Base-by-base conservation (phyloP, 1,139 yeast genomes). In the Casaregolazyma suthepensis region DNA sequence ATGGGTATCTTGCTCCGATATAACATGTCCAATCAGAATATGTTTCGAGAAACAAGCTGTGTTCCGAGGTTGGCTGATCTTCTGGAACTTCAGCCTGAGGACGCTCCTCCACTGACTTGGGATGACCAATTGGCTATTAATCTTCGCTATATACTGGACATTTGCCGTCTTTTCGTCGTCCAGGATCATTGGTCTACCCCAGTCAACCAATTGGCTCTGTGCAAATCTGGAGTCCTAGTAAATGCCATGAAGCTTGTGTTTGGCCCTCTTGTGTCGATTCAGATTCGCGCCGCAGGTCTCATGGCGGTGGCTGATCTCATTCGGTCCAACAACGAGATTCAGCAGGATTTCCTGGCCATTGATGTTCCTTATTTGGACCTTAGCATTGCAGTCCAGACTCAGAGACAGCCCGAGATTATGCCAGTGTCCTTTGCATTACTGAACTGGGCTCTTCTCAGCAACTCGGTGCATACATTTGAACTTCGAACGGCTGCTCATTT, bases 301-400 rank as follows among this genome's bases (percentile, higher is more conserved):
- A 71, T 83, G 12, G 81, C 96, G 0, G 82, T 88, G 1, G 91
- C 94, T 1, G 93, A 86, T 60, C 74, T 91, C 43, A 84, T 93
- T 3, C 73, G 82, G 56, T 78, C 82, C 43, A 84, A 88, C 66
- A 68, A 77, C 13, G 77, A 73, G 9, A 76, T 86, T 40, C 97
- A 90, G 67, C 72, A 72, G 22, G 81, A 81, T 58, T 85, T 93
- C 63, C 77, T 90, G 2, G 82, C 82, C 54, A 83, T 91, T 20
- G 98, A 93, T 66, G 96, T 93, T 5, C 99, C 99, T 0, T 88
- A 84, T 64, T 74, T 90, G 56, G 97, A 90, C 65, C 90, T 96
- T 7, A 78, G 88, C n/a, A 69, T 85, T 56, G 87, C 89, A 1
- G 63, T 72, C 9, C 59, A 61, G 40, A 60, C 61, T 10, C 58